Conservation (phyloP, 192 early-diverging fungal species). For the Coemansia sp. region DNA sequence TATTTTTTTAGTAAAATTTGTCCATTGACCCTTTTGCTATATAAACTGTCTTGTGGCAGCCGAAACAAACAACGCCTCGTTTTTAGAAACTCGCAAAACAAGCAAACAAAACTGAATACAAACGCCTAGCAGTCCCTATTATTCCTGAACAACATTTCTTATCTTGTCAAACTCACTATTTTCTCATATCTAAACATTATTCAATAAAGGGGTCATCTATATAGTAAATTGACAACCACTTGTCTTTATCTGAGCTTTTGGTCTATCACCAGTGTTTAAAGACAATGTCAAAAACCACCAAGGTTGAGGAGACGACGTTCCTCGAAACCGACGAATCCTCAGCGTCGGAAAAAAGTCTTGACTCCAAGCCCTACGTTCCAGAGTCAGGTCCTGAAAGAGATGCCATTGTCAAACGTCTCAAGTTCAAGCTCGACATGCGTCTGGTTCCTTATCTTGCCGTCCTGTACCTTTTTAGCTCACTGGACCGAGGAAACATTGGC, state of each 20-base stretch:
- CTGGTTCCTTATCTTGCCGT: constrained; percentile 64
- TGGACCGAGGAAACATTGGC: constrained; percentile 76
- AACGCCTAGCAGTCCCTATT: no score
- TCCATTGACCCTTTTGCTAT: no score
- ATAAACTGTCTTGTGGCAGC: no score
- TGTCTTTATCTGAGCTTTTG: neutral
- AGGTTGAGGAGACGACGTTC: neutral
- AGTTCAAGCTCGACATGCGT: constrained; percentile 61
- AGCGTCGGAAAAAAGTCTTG: neutral
- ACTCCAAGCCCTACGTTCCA: constrained; percentile 21
- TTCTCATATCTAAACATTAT: no score
- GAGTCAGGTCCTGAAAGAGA: constrained; percentile 47
- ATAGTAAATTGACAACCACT: neutral
- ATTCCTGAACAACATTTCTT: no score
- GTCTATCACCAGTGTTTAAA: neutral
- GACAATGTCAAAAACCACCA: neutral
- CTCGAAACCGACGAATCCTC: neutral
- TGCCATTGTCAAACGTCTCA: constrained; percentile 45
- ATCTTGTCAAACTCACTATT: no score
- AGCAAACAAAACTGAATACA: neutral
- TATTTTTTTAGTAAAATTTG: no score
- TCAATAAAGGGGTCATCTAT: no score
- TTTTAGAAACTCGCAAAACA: neutral
- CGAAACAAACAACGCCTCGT: neutral
- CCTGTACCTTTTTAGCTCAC: constrained; percentile 68